phyloP scores from a whole-genome alignment of 441 rosid genomes.

The Eutrema salsugineum region DNA sequence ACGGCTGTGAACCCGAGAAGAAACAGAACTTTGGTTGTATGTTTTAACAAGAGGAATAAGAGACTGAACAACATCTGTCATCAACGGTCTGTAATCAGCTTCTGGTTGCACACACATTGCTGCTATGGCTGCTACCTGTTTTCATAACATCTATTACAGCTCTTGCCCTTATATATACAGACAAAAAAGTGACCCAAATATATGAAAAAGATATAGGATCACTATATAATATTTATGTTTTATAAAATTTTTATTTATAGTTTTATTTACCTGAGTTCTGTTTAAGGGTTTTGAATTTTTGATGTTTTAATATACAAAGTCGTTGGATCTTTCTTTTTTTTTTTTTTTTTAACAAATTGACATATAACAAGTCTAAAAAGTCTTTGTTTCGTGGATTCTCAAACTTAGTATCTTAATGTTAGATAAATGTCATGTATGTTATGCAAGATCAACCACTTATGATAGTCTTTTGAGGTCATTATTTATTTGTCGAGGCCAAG shows the following conservation, averaged over 20 bases:
- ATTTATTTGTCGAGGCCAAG: background rate
- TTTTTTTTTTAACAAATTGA: too few relatives aligned
- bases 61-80: conserved; percentile 91
- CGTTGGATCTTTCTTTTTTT: too few relatives aligned
- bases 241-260: too few relatives aligned
- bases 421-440: background rate
- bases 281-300: too few relatives aligned
- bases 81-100: conserved; percentile 89
- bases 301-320: background rate
- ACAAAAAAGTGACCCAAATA: background rate
- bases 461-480: too few relatives aligned
- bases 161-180: background rate
- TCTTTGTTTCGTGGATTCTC: too few relatives aligned
- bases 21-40: conserved; percentile 30
- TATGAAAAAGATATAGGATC: too few relatives aligned
- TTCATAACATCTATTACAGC: background rate
- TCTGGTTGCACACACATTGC: conserved; percentile 88
- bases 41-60: conserved; percentile 74
- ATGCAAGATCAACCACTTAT: background rate
- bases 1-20: conserved; percentile 26
- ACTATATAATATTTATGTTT: too few relatives aligned
- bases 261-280: too few relatives aligned
- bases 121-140: conserved; percentile 85
- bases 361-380: too few relatives aligned
- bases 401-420: too few relatives aligned